A percentile compares a stretch with the other conserved stretches of the same genome.
phyloP scores from a whole-genome alignment of 1,139 yeast genomes.

The Pichia sp. region DNA sequence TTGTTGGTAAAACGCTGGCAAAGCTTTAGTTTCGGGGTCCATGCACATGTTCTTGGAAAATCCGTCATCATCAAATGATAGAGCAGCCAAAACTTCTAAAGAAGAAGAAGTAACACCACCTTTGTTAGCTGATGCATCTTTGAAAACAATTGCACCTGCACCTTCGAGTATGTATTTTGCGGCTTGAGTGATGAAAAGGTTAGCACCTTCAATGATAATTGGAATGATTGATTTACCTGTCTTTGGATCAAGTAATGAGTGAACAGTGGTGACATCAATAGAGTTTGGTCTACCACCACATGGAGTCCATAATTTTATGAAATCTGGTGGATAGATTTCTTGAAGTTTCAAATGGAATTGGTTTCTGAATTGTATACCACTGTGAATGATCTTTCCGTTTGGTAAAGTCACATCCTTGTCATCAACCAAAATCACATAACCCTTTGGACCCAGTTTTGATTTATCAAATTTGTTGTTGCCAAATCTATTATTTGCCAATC shows the following conservation, averaged over 20 bases:
- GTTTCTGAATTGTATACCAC: slow-evolving; percentile 92
- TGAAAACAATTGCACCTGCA: slow-evolving; percentile 83
- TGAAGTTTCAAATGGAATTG: slow-evolving; percentile 76
- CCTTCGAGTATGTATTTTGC: slow-evolving; percentile 83
- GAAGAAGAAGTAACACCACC: slow-evolving; percentile 99
- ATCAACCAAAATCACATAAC: slow-evolving; percentile 82
- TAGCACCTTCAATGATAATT: slow-evolving; percentile 96
- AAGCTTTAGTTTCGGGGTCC: slow-evolving; percentile 44
- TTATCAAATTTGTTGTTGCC: slow-evolving; percentile 71
- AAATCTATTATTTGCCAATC: slow-evolving; percentile 73
- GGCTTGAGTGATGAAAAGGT: slow-evolving; percentile 88
- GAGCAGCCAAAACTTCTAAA: slow-evolving; percentile 89
- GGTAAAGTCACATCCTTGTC: slow-evolving; percentile 80
- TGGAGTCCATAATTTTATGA: slow-evolving; percentile 83
- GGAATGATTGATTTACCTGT: slow-evolving; percentile 79
- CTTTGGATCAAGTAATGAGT: slow-evolving; percentile 62
- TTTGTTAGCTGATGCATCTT: slow-evolving; percentile 96
- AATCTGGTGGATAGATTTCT: slow-evolving; percentile 55
- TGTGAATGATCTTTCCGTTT: slow-evolving; percentile 62
- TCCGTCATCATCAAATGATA: slow-evolving; percentile 82
- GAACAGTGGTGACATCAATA: slow-evolving; percentile 81
- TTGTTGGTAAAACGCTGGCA: slow-evolving; percentile 71
- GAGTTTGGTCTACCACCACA: slow-evolving; percentile 99
- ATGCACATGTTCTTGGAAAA: slow-evolving; percentile 77
- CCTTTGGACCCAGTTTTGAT: slow-evolving; percentile 62